phyloP scores from a whole-genome alignment of 1,139 yeast genomes.

The Kodamaea sp. region DNA sequence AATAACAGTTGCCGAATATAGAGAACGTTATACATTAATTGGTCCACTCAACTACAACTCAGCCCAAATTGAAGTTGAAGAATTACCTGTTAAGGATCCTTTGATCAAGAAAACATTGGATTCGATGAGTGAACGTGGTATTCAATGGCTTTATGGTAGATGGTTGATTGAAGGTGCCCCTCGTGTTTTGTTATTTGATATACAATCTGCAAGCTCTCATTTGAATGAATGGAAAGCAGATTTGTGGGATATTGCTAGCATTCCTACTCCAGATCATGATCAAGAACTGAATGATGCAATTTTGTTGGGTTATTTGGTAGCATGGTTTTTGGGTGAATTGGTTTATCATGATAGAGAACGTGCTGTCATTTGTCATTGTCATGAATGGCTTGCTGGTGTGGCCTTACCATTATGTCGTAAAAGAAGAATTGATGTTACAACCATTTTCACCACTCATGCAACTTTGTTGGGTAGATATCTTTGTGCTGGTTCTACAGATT shows the following conservation, averaged over 20 bases:
- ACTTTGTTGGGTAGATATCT: slow-evolving; percentile 90
- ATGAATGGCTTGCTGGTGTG: slow-evolving; percentile 98
- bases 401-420: slow-evolving; percentile 91
- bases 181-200: slow-evolving; percentile 81
- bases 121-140: slow-evolving; percentile 77
- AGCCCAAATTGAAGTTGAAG: slow-evolving; percentile 93
- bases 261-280: slow-evolving; percentile 90
- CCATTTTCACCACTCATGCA: slow-evolving; percentile 97
- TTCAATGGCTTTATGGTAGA: slow-evolving; percentile 82
- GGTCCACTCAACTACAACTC: slow-evolving; percentile 82
- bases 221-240: slow-evolving; percentile 94
- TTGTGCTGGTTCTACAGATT: slow-evolving; percentile 95
- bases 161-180: slow-evolving; percentile 99
- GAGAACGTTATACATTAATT: slow-evolving; percentile 78
- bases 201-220: slow-evolving; percentile 65
- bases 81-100: slow-evolving; percentile 65
- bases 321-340: slow-evolving; percentile 96
- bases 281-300: slow-evolving; percentile 89
- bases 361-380: slow-evolving; percentile 92
- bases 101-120: slow-evolving; percentile 60
- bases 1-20: slow-evolving; percentile 89
- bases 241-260: slow-evolving; percentile 86
- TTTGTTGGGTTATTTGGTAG: slow-evolving; percentile 85
- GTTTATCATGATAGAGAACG: slow-evolving; percentile 76
- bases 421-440: slow-evolving; percentile 88